Evolutionary conservation across 768 basidiomycete species (phyloP).

Genomic region (Neoboletus brunneissimus): DNA sequence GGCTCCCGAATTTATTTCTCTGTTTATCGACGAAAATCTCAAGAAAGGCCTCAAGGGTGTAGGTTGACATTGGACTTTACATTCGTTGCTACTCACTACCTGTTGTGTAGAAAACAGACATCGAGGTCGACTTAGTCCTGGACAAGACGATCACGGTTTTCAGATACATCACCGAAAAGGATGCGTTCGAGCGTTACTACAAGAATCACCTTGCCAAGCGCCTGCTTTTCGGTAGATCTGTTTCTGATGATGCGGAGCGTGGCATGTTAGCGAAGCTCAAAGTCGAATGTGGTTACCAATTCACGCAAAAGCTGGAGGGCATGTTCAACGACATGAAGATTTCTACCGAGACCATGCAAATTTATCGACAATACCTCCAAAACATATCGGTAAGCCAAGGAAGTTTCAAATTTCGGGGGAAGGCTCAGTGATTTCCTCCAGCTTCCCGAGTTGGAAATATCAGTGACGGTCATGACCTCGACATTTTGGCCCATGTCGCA

Average conservation of each 20-base stretch:
- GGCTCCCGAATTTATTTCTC: conserved; percentile 90
- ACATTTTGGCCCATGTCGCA: conserved; percentile 93
- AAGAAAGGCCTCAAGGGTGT: conserved; percentile 94
- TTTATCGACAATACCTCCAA: conserved; percentile 62
- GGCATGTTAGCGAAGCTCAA: conserved; percentile 98
- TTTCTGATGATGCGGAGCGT: conserved; percentile 96
- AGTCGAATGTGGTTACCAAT: conserved; percentile 93
- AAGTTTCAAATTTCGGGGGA: not conserved
- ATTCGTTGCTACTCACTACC: not conserved
- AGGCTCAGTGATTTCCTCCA: conserved; percentile 32
- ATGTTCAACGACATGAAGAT: conserved; percentile 98
- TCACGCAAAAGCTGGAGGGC: conserved; percentile 96
- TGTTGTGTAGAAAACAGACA: conserved; percentile 79
- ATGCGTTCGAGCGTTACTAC: conserved; percentile 97
- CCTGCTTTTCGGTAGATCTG: conserved; percentile 78
- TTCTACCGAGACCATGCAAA: conserved; percentile 75
- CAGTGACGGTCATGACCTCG: conserved; percentile 91
- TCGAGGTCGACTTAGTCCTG: conserved; percentile 82
- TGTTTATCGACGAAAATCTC: conserved; percentile 96
- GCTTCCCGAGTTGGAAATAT: conserved; percentile 76
- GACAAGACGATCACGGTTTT: conserved; percentile 97
- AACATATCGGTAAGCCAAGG: conserved; percentile 53
- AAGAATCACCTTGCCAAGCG: conserved; percentile 94
- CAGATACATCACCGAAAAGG: conserved; percentile 91
- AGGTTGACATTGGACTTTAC: conserved; percentile 30